Evolutionary conservation across 805 yeast species (phyloP), one percentile per base, ranked within the genome.

Genomic region (Monosporozyma aerobia): DNA sequence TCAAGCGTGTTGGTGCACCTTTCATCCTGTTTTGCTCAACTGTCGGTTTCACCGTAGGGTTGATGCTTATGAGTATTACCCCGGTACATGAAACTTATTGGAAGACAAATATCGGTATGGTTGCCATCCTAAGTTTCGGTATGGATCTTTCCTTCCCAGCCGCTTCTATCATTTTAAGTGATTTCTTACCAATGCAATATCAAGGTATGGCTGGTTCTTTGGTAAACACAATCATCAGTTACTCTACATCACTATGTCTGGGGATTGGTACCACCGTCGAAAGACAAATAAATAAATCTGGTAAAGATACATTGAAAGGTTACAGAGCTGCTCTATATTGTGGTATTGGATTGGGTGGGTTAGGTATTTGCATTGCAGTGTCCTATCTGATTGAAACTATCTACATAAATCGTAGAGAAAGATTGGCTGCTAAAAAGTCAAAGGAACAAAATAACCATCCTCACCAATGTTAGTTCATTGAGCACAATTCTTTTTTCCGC

Each of bases 131-230:
- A 4, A 76, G 82, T 6, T 82, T 81, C 74, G 95, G 89, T 3
- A 85, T 86, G 90, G 92, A 86, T 63, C 70, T 82, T 63, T 80
- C 87, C 32, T 86, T 85, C 65, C 92, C 94, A 0, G 83, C 90
- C 1, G 81, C 87, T 0, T 79, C 89, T 0, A 73, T 85, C 47
- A 75, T 83, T 11, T 65, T 85, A 47, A 77, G 84, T 8, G 82
- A 81, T 54, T 69, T 69, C 49, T 69, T 85, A 35, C 90, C 92
- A 0, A 64, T 73, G 48, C 72, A 77, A 53, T 80, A 82, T 58
- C 92, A 86, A 67, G 94, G 92, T 6, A 79, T 83, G 76, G 90
- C 90, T 0, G 90, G 88, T 0, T 82, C 89, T 0, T 69, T 86
- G 48, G 82, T 85, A 5, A 76, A 83, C 25, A 85, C 94, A 0